Base-by-base conservation (phyloP, 495 filamentous ascomycete species). In the Annulohypoxylon bovei region DNA sequence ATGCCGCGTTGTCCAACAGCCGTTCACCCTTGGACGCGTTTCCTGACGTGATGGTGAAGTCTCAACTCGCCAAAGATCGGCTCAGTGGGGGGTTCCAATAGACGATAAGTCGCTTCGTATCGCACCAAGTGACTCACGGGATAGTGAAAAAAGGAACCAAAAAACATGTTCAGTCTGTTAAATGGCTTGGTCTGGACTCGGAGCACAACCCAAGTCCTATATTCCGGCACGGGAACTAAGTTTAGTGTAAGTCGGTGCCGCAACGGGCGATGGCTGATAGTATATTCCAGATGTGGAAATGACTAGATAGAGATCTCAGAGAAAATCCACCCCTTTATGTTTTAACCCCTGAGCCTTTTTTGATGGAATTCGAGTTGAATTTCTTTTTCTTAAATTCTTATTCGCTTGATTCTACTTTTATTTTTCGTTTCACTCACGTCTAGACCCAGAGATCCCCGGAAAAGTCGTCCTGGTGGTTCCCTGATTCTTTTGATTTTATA, bases 401-500 rank as follows among this genome's bases (percentile, higher is more conserved):
- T 72, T 72, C 64, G 70, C 40, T 33, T 63, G 27, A 61, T 65
- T 35, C 6, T 54, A 35, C 28, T 66, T 58, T 72, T 62, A 72
- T 72, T 52, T 52, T 66, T 70, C 60, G 60, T 75, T 67, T 75
- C 61, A 30, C 52, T 73, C 61, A 62, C 62, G 35, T 70, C 63
- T 68, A 73, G 62, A 62, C 70, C 33, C 50, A 62, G 33, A 73
- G 32, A 40, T 35, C 53, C 54, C 46, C 44, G 52, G 60, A 37
- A 47, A 64, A 66, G 22, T 47, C 56, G 44, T 62, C 55, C 60
- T 74, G 58, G 54, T 58, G 57, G 39, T 64, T 72, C 59, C 74
- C 44, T 76, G 65, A 63, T 65, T 71, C 57, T 70, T 20, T 52
- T 60, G 61, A 73, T 71, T 77, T 77, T 75, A 73, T 18, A 65